A percentile compares a stretch with the other conserved stretches of the same genome.
Evolutionary conservation across 495 filamentous ascomycete species (phyloP).

Genomic region (Hyaloscypha hepaticicola): DNA sequence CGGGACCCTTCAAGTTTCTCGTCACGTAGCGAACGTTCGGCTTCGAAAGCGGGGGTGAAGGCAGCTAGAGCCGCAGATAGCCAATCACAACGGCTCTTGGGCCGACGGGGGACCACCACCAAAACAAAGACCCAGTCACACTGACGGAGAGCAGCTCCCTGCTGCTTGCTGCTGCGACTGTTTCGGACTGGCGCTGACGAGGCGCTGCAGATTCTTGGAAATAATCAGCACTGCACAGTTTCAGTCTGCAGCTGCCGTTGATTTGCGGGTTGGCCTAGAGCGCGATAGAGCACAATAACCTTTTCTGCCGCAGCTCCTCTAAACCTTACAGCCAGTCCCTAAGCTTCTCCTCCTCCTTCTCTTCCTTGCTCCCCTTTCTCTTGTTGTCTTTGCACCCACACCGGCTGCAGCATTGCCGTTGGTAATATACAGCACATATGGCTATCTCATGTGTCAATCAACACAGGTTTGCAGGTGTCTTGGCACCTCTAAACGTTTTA

Average conservation of each 20-base stretch:
- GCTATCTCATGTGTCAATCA: neutral
- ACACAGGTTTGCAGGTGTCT: neutral
- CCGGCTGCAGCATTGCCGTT: neutral
- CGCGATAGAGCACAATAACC: neutral
- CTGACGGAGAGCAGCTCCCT: neutral
- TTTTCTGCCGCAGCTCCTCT: neutral
- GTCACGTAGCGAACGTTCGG: neutral
- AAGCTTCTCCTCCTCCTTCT: neutral
- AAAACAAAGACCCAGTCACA: neutral
- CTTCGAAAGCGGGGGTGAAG: neutral
- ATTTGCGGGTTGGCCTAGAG: neutral
- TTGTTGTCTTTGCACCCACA: neutral
- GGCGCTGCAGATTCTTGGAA: neutral
- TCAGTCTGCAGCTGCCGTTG: too few species aligned
- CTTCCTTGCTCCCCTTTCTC: neutral
- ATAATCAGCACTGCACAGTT: neutral
- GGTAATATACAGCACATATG: neutral
- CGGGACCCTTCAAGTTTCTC: constrained; percentile 2
- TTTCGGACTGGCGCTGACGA: neutral
- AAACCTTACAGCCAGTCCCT: too few species aligned
- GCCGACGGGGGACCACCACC: neutral
- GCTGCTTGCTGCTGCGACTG: neutral
- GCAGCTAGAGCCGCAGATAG: neutral
- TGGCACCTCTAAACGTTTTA: neutral
- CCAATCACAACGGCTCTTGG: neutral